Base-by-base conservation (phyloP, 2,329 filamentous ascomycete genomes). In the Colletotrichum endophyticum region DNA sequence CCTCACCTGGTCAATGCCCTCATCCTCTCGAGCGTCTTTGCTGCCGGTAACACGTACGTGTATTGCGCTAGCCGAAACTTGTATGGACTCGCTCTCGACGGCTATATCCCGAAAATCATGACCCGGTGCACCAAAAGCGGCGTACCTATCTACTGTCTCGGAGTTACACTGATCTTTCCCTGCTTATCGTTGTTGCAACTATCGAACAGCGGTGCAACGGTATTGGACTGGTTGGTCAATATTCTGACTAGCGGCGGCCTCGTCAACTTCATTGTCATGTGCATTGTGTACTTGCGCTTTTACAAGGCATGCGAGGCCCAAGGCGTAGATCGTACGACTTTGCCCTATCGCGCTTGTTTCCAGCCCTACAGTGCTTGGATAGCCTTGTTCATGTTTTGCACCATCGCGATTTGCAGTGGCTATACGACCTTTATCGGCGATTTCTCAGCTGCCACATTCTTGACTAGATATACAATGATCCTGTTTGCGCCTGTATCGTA, bases 291-390 rank as follows among this genome's bases (percentile, higher is more conserved):
- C 0, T 84, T 94, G n/a, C 90, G 92, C 27, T 94, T 94, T 85
- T 91, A 92, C 22, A 83, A 86, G 3, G 92, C 87, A 5, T 84
- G 94, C 67, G 85, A 86, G 62, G 81, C 83, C 2, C 92, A 94
- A 77, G 89, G 89, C 19, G 89, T 92, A 19, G 64, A 73, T 30
- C 64, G 62, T 90, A 91, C 7, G 89, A 93, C 72, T 86, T 86
- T 94, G 0, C 91, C 92, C 0, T 94, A 92, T 83, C 90, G 88
- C 75, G 93, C 93, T 80, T 93, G 90, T 90, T 93, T 92, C 0
- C 93, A 94, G 75, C 92, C 92, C 0, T 89, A 86, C 72, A 92
- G 92, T 0, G 92, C 92, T 0, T 88, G 90, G 80, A 80, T 91
- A 19, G 89, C 88, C 8, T 86, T 94, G 15, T 76, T 89, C 1